These are phyloP conservation scores for Dryadomyces quercus-mongolicae DNA, from an alignment of 2,329 filamentous ascomycete genomes.

Conservation along the genomic window DNA sequence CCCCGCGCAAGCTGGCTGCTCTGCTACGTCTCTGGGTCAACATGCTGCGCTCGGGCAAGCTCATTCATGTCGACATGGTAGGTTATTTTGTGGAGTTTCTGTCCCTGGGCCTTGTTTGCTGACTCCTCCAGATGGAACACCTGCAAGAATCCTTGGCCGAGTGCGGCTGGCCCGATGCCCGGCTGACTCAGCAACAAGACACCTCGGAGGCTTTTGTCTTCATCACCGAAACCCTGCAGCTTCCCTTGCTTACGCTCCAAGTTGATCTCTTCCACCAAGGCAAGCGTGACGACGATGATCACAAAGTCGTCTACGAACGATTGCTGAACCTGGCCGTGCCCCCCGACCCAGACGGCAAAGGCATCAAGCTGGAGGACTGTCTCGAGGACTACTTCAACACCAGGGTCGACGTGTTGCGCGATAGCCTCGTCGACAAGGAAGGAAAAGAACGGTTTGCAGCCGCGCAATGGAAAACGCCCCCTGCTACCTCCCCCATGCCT, in stretches of 20 bases:
- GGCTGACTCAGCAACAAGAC: conserved; percentile 73
- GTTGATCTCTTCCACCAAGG: conserved; percentile 88
- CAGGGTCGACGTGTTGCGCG: conserved; percentile 74
- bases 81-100: conserved; percentile 14
- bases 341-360: conserved; percentile 54
- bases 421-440: conserved; percentile 47
- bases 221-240: conserved; percentile 77
- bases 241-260: conserved; percentile 80
- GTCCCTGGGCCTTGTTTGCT: neutral
- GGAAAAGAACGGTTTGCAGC: neutral
- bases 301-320: conserved; percentile 88
- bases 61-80: conserved; percentile 79
- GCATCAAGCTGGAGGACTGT: conserved; percentile 77
- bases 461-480: neutral
- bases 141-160: conserved; percentile 73
- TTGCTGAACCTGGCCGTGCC: conserved; percentile 87
- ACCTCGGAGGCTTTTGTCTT: conserved; percentile 93
- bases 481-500: conserved; percentile 6
- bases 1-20: conserved; percentile 60
- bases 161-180: conserved; percentile 82
- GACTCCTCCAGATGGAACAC: conserved; percentile 5
- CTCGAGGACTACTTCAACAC: conserved; percentile 94
- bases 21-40: conserved; percentile 87
- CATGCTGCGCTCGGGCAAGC: conserved; percentile 68
- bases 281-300: conserved; percentile 73